phyloP scores from a whole-genome alignment of 257 asterid species.

The Salvia rosmarinus region DNA sequence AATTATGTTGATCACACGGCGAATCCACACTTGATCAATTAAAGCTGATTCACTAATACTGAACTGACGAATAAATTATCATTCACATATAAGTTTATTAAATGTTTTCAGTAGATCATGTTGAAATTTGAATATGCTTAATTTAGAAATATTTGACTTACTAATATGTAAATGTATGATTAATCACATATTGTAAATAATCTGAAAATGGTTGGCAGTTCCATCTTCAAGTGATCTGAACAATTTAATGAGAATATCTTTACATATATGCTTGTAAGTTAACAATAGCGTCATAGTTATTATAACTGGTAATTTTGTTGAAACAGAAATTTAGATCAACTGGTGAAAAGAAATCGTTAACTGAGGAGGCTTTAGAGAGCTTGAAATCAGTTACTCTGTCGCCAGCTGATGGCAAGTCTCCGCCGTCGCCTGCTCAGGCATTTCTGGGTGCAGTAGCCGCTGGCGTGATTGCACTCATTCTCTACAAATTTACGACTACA shows the following conservation, averaged over 20 bases:
- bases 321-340: slow-evolving; percentile 76
- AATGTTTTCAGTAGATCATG: background rate
- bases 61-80: too few species aligned
- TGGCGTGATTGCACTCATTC: slow-evolving; percentile 66
- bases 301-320: slow-evolving; percentile 25
- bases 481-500: slow-evolving; percentile 76
- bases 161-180: background rate
- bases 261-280: background rate
- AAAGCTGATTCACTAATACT: background rate
- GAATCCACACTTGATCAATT: background rate
- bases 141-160: background rate
- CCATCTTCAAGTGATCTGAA: background rate
- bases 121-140: background rate
- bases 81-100: background rate
- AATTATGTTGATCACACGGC: background rate
- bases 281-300: background rate
- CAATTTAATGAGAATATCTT: background rate
- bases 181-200: background rate
- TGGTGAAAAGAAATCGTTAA: slow-evolving; percentile 59
- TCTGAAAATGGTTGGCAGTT: background rate
- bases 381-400: slow-evolving; percentile 64
- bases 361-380: slow-evolving; percentile 78
- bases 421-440: slow-evolving; percentile 80
- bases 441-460: slow-evolving; percentile 82
- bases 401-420: slow-evolving; percentile 52